Base-by-base conservation (phyloP, 2,329 filamentous ascomycete species). In the Aspergillus pseudoglaucus region DNA sequence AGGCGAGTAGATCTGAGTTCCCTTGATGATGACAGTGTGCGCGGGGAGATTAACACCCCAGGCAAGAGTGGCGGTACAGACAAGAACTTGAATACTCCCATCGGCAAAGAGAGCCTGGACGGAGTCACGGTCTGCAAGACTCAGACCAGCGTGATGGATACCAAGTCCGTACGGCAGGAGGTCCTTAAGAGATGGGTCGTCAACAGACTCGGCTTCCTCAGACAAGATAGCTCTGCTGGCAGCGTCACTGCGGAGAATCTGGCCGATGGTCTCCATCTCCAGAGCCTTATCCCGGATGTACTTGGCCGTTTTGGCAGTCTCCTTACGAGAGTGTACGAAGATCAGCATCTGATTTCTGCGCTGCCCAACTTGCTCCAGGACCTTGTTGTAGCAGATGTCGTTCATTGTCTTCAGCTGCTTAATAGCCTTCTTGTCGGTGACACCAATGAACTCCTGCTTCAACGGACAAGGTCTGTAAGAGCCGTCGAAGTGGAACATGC, bases 341-440 rank as follows among this genome's bases (percentile, higher is more conserved):
- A 98, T 95, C 35, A 98, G 82, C 90, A 98, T 96, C 68, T 98
- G 93, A 60, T 98, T 95, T 54, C 88, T 83, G 62, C 94, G 86
- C 50, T 86, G 84, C 6, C 93, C 93, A 25, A 96, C 91, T 64
- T 97, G 91, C 68, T 98, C 93, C 47, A 98, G 81, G 23, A 96
- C 90, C 69, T 98, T 98, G 55, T 85, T 94, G 69, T 98, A 98
- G 49, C 90, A 96, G 47, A 98, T 90, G 59, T 98, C 93, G 63
- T 98, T 98, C 93, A 98, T 98, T 1, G 88, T 94, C 77, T 97
- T 96, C 47, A 98, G 76, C 68, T 98, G 93, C 72, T 97, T 98
- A 72, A 98, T 98, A 5, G 93, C 88, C 68, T 97, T 97, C 73
- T 93, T 94, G 58, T 98, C 93, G 0, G 91, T 96, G 39, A 98